phyloP scores from a whole-genome alignment of 164 flowering plant species.

The Aristolochia contorta region DNA sequence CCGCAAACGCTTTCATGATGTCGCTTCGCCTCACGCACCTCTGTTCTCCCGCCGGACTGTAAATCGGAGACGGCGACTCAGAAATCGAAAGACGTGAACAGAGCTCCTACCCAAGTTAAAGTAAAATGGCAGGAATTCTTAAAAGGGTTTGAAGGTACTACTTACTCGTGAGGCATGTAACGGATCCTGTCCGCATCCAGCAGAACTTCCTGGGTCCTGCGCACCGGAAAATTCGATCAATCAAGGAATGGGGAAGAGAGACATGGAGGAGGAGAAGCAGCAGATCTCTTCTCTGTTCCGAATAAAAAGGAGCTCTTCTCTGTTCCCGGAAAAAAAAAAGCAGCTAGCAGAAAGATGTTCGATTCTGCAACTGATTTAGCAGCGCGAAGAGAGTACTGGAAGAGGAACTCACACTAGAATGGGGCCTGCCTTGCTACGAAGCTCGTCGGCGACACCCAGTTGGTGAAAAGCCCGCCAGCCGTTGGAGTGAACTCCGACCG shows the following conservation, averaged over 20 bases:
- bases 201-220: constrained; percentile 14
- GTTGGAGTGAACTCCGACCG: constrained; percentile 17
- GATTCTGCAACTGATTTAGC: too few species aligned
- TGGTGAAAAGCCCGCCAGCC: constrained; percentile 50
- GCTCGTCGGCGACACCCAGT: constrained; percentile 27
- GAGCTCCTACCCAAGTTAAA: too few species aligned
- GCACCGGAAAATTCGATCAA: too few species aligned
- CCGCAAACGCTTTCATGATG: constrained; percentile 20
- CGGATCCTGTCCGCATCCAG: constrained; percentile 5
- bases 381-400: background rate
- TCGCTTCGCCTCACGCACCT: constrained; percentile 38
- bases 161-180: constrained; percentile 10
- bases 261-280: too few species aligned
- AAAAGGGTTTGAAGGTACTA: background rate
- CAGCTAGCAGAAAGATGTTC: too few species aligned
- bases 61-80: too few species aligned
- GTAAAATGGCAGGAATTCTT: too few species aligned
- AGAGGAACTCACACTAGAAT: background rate
- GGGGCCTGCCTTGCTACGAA: constrained; percentile 24
- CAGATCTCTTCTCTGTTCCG: too few species aligned
- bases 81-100: too few species aligned
- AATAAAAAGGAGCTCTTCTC: too few species aligned
- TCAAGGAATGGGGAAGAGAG: too few species aligned
- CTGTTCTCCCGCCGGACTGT: constrained; percentile 18
- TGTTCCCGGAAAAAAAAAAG: too few species aligned